These are phyloP conservation scores for Penicillium frequentans DNA, from an alignment of 2,329 filamentous ascomycete genomes.

Conservation along the genomic window DNA sequence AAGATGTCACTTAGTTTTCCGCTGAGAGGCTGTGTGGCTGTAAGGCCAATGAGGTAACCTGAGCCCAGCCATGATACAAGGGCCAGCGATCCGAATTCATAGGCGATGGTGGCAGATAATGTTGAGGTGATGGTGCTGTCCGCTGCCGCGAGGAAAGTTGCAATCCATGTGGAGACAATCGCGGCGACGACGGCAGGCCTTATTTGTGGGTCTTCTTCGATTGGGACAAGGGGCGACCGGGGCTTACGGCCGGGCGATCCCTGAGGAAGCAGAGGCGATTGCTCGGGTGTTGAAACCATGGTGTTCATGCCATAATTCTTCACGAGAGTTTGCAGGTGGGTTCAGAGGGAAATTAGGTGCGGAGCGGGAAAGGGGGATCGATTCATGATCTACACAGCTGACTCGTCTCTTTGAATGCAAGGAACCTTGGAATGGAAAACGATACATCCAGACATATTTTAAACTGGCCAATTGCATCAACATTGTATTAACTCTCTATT, in stretches of 20 bases:
- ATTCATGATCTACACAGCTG: background rate
- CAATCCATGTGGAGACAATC: conserved; percentile 16
- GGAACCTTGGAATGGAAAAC: background rate
- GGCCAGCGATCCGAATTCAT: conserved; percentile 11
- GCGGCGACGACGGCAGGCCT: conserved; percentile 3
- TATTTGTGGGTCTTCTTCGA: background rate
- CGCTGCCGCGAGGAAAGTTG: conserved; percentile 16
- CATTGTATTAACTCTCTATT: too few relatives aligned
- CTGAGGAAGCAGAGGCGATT: background rate
- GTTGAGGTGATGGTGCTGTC: conserved; percentile 17
- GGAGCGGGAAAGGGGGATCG: background rate
- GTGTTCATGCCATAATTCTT: background rate
- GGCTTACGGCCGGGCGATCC: background rate
- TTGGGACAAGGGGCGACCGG: background rate
- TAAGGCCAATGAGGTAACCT: conserved; percentile 15
- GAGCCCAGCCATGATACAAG: conserved; percentile 18
- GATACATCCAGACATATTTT: background rate
- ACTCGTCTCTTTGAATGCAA: background rate
- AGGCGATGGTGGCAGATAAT: conserved; percentile 13
- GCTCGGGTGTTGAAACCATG: background rate
- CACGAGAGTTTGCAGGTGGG: background rate
- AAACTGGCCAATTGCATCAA: background rate
- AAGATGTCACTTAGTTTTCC: conserved; percentile 19
- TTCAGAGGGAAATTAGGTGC: background rate
- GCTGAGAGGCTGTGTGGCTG: conserved; percentile 14